phyloP scores from a whole-genome alignment of 2,329 filamentous ascomycete species.

The Helotiales sp. region DNA sequence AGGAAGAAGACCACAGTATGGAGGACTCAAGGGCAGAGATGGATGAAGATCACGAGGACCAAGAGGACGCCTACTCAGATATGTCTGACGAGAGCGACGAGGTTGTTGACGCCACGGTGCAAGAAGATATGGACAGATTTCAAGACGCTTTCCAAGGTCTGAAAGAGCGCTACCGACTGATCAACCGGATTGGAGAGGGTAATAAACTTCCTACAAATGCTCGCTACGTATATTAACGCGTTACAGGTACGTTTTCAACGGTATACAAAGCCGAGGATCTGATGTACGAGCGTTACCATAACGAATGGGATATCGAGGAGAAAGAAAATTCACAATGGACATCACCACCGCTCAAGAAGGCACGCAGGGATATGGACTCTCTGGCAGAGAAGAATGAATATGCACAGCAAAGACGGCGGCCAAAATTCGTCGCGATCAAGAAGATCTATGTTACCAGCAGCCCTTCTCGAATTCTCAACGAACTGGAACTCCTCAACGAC shows the following conservation, averaged over 20 bases:
- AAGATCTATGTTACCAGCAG: conserved; percentile 99
- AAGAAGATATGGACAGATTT: conserved; percentile 86
- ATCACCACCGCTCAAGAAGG: conserved; percentile 66
- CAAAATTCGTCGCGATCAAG: conserved; percentile 93
- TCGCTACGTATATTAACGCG: conserved; percentile 25
- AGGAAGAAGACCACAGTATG: conserved; percentile 47
- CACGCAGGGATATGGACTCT: conserved; percentile 46
- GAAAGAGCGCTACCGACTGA: conserved; percentile 81
- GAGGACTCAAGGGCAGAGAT: conserved; percentile 46
- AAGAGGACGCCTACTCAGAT: conserved; percentile 46
- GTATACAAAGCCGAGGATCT: conserved; percentile 98
- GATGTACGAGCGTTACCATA: conserved; percentile 80
- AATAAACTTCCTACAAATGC: conserved; percentile 27
- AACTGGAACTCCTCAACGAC: conserved; percentile 90
- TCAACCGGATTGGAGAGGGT: conserved; percentile 98
- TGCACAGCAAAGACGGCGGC: conserved; percentile 51
- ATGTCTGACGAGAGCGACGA: conserved; percentile 63
- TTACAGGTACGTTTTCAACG: conserved; percentile 89
- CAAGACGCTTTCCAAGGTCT: conserved; percentile 84
- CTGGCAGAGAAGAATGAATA: conserved; percentile 37
- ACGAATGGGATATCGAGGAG: conserved; percentile 81
- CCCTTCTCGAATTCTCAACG: conserved; percentile 90
- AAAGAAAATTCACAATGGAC: conserved; percentile 69
- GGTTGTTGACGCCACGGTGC: conserved; percentile 68
- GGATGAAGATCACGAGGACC: conserved; percentile 39